These are phyloP conservation scores for Citrullus mucosospermus DNA, from an alignment of 306 rosid genomes.

Conservation along the genomic window DNA sequence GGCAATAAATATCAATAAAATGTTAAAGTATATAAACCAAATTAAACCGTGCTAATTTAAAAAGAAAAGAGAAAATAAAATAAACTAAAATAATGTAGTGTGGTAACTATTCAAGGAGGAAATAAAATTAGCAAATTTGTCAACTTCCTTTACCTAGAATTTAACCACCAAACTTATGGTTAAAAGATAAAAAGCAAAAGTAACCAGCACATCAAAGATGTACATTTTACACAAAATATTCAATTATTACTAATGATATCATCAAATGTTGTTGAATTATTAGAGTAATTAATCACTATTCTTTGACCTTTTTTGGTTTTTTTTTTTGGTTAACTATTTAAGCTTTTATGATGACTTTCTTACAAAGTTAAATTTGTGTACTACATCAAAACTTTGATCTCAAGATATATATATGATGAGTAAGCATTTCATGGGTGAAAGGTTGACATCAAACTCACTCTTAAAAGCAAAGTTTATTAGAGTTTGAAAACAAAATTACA, in stretches of 20 bases:
- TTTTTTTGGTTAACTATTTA: neutral
- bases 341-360: neutral
- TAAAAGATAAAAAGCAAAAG: neutral
- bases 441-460: neutral
- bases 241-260: neutral
- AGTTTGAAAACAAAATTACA: neutral
- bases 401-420: neutral
- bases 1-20: too few relatives aligned
- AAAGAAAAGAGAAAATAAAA: too few relatives aligned
- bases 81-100: neutral
- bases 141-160: neutral
- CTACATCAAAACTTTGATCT: neutral
- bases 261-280: neutral
- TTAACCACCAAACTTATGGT: neutral
- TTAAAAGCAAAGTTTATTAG: neutral
- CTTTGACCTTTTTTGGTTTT: neutral
- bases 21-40: too few relatives aligned
- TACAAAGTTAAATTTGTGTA: neutral
- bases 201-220: neutral
- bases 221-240: neutral
- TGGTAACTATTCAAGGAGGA: neutral
- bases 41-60: neutral
- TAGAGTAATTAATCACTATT: neutral
- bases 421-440: neutral
- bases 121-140: neutral